Evolutionary conservation across 2,329 filamentous ascomycete species (phyloP), one percentile per base, ranked within the genome.

Genomic region (Alternaria arborescens): DNA sequence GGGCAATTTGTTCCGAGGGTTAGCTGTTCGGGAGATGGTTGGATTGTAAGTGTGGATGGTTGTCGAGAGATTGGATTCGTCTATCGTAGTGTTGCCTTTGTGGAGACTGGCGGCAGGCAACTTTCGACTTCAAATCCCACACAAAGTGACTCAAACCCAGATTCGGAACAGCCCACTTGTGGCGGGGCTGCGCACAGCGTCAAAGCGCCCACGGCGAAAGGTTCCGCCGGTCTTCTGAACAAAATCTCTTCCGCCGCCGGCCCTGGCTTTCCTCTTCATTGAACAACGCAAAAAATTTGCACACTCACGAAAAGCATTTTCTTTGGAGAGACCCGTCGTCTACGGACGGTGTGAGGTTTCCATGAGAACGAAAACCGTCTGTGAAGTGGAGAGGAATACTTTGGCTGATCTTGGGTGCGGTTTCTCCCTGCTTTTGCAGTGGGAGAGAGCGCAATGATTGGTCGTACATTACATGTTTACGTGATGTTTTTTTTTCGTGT

Each of bases 391-490:
- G 83, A 85, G 68, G 69, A 78, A 75, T 60, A 68, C 62, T 74
- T 66, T 71, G 78, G 79, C 82, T 77, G 83, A 82, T 85, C 83
- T 85, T 86, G 84, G 84, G 84, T 86, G 84, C 84, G 84, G 82
- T 85, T 81, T 79, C 83, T 83, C 75, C 72, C 78, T 71, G 75
- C 76, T 75, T 79, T 78, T 67, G 73, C 75, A 60, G 75, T 86
- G 83, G 81, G 74, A 82, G 83, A 80, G 83, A 85, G 79, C 84
- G 84, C 84, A 86, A 86, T 86, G 84, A 86, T 85, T 82, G 82
- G 83, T 79, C 80, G 82, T 82, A 86, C 84, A 86, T 77, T 41
- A 57, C 43, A 24, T 44, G 51, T 50, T 50, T 22, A 36, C 32
- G 46, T 36, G 30, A 50, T 12, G 14, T 24, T 24, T 14, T 16